These are phyloP conservation scores for Fusarium denticulatum DNA, from an alignment of 2,329 filamentous ascomycete genomes.

Conservation along the genomic window DNA sequence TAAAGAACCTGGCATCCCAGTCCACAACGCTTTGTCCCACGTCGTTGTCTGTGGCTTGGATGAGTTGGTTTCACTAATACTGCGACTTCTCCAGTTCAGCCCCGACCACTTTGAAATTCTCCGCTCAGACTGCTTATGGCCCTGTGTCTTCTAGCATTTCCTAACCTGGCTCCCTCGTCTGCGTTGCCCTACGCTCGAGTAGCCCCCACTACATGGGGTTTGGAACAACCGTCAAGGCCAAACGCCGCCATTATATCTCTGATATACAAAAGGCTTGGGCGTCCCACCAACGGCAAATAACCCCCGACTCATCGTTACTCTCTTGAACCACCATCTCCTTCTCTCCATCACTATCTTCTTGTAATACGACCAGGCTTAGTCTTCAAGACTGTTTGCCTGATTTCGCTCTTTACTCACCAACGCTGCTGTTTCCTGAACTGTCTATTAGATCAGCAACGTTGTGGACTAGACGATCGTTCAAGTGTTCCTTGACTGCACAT, in stretches of 20 bases:
- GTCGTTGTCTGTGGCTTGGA: constrained; percentile 42
- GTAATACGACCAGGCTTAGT: constrained; percentile 16
- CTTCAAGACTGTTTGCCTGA: constrained; percentile 9
- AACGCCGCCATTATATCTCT: constrained; percentile 42
- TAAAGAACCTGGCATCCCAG: constrained; percentile 39
- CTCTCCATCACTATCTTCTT: constrained; percentile 6
- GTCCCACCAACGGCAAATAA: constrained; percentile 35
- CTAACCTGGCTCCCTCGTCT: constrained; percentile 52
- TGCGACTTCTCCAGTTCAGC: constrained; percentile 41
- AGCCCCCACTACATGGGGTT: constrained; percentile 33
- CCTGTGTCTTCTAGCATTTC: constrained; percentile 50
- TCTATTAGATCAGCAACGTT: constrained; percentile 5
- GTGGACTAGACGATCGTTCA: constrained; percentile 3
- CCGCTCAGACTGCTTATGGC: constrained; percentile 40
- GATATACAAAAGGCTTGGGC: constrained; percentile 47
- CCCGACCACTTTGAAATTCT: constrained; percentile 43
- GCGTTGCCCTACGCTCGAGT: constrained; percentile 46
- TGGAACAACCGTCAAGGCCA: constrained; percentile 38
- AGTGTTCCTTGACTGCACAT: constrained; percentile 11
- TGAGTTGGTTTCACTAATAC: constrained; percentile 44
- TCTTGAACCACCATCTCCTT: constrained; percentile 12
- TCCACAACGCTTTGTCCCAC: constrained; percentile 40
- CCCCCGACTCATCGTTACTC: constrained; percentile 20
- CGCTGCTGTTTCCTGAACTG: constrained; percentile 6
- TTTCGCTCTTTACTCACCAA: constrained; percentile 27